Conservation (phyloP, 1,139 yeast species). For the Scheffersomyces titani region DNA sequence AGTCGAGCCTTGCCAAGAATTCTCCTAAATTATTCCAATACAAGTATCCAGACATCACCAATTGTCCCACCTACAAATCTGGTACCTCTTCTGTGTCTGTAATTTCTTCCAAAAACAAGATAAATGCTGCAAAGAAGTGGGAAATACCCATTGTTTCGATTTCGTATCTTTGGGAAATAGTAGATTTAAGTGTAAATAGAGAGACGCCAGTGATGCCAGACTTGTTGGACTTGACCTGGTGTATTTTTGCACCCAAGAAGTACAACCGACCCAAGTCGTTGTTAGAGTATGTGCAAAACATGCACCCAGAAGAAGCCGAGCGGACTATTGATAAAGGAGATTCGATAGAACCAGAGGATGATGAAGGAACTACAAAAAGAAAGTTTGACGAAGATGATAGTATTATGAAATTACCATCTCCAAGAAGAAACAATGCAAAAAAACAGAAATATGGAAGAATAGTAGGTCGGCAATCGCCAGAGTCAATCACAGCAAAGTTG, state of each 20-base stretch:
- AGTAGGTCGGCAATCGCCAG: constrained; percentile 18
- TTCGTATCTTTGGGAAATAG: constrained; percentile 52
- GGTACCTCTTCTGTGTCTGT: constrained; percentile 34
- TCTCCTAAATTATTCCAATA: constrained; percentile 43
- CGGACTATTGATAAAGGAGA: not conserved
- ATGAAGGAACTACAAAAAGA: not conserved
- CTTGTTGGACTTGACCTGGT: constrained; percentile 48
- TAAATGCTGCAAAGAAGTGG: constrained; percentile 59
- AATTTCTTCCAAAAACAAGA: constrained; percentile 53
- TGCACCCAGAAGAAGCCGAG: constrained; percentile 9
- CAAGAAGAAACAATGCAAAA: constrained; percentile 30
- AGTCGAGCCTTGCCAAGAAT: constrained; percentile 29
- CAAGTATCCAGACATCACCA: constrained; percentile 32
- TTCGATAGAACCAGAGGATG: not conserved
- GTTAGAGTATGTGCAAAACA: constrained; percentile 31
- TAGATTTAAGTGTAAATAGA: constrained; percentile 21
- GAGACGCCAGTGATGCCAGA: constrained; percentile 30
- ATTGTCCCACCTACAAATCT: constrained; percentile 36
- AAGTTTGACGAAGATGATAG: constrained; percentile 6
- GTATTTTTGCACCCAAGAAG: constrained; percentile 48
- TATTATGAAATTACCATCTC: constrained; percentile 37
- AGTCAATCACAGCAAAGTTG: constrained; percentile 16
- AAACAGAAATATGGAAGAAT: constrained; percentile 38
- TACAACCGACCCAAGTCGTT: constrained; percentile 27
- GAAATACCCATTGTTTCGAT: constrained; percentile 56